phyloP scores from a whole-genome alignment of 768 basidiomycete species.

The Mycena capillaripes region DNA sequence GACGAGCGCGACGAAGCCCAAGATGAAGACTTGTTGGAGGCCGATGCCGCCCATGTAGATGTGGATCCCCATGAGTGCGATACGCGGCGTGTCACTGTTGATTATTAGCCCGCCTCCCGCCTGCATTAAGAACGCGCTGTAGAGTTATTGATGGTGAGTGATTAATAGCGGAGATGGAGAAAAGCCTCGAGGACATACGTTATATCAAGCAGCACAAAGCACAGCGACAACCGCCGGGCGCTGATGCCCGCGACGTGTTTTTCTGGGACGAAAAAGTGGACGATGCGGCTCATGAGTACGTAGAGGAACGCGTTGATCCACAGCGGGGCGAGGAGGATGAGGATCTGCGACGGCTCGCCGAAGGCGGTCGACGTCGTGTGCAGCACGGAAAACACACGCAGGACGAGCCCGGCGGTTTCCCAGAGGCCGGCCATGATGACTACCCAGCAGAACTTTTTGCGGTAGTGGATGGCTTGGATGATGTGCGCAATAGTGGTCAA shows the following conservation, averaged over 20 bases:
- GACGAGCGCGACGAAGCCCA: conserved; percentile 32
- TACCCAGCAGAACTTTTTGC: conserved; percentile 40
- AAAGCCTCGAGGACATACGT: no score
- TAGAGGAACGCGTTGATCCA: conserved; percentile 43
- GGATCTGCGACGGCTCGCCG: conserved; percentile 29
- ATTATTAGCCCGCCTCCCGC: no score
- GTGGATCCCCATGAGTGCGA: conserved; percentile 34
- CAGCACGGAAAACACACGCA: conserved; percentile 19
- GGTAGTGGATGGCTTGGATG: conserved; percentile 26
- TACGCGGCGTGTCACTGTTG: no score
- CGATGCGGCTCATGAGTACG: conserved; percentile 37
- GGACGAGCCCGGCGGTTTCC: conserved; percentile 35
- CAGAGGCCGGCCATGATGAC: conserved; percentile 40
- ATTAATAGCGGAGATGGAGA: no score
- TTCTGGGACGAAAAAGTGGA: conserved; percentile 38
- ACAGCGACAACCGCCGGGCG: conserved; percentile 21
- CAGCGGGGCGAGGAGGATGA: conserved; percentile 39
- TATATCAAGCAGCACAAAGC: conserved; percentile 36
- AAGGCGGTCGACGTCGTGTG: conserved; percentile 10
- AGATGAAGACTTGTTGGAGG: conserved; percentile 40
- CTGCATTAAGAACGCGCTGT: no score
- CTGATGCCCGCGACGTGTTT: conserved; percentile 30
- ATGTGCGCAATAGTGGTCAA: conserved; percentile 27
- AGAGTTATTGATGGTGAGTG: no score
- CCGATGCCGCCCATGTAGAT: conserved; percentile 42